These are phyloP conservation scores for Silybum marianum DNA, from an alignment of 129 eudicot genomes.

Conservation along the genomic window DNA sequence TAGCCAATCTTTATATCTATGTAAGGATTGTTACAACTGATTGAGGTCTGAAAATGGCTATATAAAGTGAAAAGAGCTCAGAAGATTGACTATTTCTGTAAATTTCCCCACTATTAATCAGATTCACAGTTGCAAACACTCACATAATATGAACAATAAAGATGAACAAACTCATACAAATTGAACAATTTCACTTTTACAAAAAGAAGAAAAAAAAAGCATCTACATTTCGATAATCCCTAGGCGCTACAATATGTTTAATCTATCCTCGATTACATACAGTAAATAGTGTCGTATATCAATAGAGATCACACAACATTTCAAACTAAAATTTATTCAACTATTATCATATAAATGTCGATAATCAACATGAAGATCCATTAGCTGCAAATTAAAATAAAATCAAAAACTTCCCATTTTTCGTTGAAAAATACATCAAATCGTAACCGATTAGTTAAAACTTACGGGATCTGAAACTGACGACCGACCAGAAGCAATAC, in stretches of 20 bases:
- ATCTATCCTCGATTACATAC: too few relatives aligned
- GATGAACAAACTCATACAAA: too few relatives aligned
- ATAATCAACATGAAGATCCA: not conserved
- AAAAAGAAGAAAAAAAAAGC: not conserved
- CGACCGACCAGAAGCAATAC: conserved; percentile 90
- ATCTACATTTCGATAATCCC: not conserved
- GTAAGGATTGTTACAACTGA: too few relatives aligned
- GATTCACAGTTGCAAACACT: not conserved
- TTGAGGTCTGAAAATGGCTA: too few relatives aligned
- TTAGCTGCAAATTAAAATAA: conserved; percentile 6
- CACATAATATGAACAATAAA: not conserved
- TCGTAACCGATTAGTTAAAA: not conserved
- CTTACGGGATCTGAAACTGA: conserved; percentile 94
- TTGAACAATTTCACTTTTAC: not conserved
- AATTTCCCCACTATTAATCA: not conserved
- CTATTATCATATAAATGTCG: not conserved
- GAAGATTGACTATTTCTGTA: too few relatives aligned
- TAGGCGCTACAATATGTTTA: conserved; percentile 5
- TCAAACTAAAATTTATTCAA: not conserved
- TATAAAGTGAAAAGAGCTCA: too few relatives aligned
- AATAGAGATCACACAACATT: conserved; percentile 16
- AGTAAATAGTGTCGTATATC: too few relatives aligned
- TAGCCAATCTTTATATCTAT: too few relatives aligned
- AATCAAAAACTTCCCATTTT: not conserved
- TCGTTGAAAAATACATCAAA: not conserved